These are phyloP conservation scores for Gracilaria domingensis DNA, from an alignment of 23 red algal species.

Conservation along the genomic window DNA sequence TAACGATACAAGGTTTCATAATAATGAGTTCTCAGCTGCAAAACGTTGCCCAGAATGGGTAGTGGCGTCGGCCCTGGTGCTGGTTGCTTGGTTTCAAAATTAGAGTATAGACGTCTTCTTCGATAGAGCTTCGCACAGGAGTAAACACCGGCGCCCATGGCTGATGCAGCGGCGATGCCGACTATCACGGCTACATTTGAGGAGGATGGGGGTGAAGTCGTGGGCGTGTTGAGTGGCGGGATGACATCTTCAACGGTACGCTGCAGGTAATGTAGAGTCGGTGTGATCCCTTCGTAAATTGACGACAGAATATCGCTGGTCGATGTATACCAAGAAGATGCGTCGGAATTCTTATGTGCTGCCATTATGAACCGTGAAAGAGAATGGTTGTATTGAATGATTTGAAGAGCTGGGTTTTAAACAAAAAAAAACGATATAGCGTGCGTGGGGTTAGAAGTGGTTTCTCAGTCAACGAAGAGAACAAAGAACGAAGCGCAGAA, in stretches of 20 bases:
- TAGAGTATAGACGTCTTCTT: background rate
- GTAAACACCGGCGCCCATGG: background rate
- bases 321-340: constrained; percentile 4
- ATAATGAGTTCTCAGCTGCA: constrained; percentile 49
- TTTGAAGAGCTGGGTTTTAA: background rate
- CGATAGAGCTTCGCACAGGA: constrained; percentile 8
- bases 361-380: background rate
- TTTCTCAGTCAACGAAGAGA: background rate
- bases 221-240: background rate
- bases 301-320: background rate
- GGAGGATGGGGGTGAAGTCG: background rate
- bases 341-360: background rate
- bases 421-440: background rate
- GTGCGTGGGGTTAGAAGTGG: background rate
- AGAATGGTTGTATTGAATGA: background rate
- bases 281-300: background rate
- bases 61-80: constrained; percentile 79
- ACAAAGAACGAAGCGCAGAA: background rate
- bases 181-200: constrained; percentile 9
- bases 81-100: constrained; percentile 23
- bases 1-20: constrained; percentile 85
- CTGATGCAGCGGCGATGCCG: constrained; percentile 7
- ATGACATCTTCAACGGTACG: constrained; percentile 14
- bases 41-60: constrained; percentile 81
- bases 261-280: background rate